Conservation (phyloP, 2,329 filamentous ascomycete genomes). For the Aspergillus chevalieri region DNA sequence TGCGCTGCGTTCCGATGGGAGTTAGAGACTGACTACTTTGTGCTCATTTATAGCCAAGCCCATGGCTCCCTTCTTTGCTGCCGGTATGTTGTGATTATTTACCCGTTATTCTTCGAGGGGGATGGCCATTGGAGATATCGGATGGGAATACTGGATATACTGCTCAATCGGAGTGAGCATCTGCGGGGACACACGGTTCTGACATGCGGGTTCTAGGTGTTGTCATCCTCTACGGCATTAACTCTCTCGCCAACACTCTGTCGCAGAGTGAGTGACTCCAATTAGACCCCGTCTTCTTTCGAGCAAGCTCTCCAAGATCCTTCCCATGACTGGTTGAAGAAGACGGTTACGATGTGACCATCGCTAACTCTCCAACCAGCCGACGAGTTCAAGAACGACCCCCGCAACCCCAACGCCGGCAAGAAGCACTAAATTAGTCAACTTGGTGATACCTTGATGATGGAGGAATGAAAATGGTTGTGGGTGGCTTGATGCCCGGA, state of each 20-base stretch:
- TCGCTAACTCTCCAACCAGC: conserved; percentile 45
- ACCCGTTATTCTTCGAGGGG: not conserved
- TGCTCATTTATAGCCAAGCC: conserved; percentile 62
- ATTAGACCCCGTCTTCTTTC: not conserved
- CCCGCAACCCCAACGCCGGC: conserved; percentile 60
- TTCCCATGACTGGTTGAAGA: conserved; percentile 15
- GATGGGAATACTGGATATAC: not conserved
- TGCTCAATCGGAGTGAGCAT: not conserved
- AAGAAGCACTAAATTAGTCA: conserved; percentile 32
- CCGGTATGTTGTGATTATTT: conserved; percentile 60
- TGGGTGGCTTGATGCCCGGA: conserved; percentile 14
- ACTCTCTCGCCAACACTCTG: conserved; percentile 71
- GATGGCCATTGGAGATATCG: not conserved
- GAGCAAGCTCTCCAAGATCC: not conserved
- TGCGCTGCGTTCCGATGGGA: conserved; percentile 4
- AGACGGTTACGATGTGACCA: not conserved
- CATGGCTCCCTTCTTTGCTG: conserved; percentile 87
- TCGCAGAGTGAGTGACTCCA: conserved; percentile 61
- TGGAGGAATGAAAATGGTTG: conserved; percentile 11
- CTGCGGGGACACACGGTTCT: conserved; percentile 14
- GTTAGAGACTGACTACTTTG: conserved; percentile 20
- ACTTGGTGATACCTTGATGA: conserved; percentile 13
- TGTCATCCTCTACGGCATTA: conserved; percentile 86
- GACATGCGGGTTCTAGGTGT: conserved; percentile 52
- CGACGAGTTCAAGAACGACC: conserved; percentile 96